Evolutionary conservation across 345 rosid genomes (phyloP), one percentile per base, ranked within the genome.

Genomic region (Melaleuca alternifolia): DNA sequence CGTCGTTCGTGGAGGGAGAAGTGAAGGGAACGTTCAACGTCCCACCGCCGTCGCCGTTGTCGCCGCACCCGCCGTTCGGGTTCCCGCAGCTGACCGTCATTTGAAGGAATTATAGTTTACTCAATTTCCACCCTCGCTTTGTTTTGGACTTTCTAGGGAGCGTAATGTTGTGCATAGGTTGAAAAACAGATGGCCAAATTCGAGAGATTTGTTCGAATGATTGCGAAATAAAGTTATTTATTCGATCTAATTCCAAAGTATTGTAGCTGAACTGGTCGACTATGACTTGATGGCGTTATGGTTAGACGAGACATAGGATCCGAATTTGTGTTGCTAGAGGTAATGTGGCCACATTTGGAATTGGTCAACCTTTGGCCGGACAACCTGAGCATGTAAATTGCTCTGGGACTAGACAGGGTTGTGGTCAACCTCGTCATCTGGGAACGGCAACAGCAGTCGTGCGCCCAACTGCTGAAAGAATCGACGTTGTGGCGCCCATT

Each of bases 1-100:
- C 84, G 50, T 46, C 76, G 24, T 79, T 57, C 37, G 84, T 86
- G 89, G 89, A 87, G 59, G 65, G 88, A 65, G 93, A 92, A 26
- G 85, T 83, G 86, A 92, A 90, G 83, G 95, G 92, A 87, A 59
- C 91, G 24, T 82, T 93, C 46, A 87, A 85, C 91, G 89, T 86
- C 59, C 95, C 97, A 53, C 87, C 56, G 5, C 51, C 90, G 41
- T 92, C 96, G 89, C 96, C 96, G 92, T 89, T 91, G 88, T 91
- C 95, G 10, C 95, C 93, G 2, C 88, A 87, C 30, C 92, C 88
- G 81, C 30, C 88, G 59, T 83, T 88, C 5, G 90, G 88, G 13
- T 92, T 83, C 56, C 62, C 86, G 37, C 93, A 52, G 61, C 61
- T 92, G n/a, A 86, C 53, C 82, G 92, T 92, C 50, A 52, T 81